These are phyloP conservation scores for Arachnomyces sp. DNA, from an alignment of 2,329 filamentous ascomycete species.

Conservation along the genomic window DNA sequence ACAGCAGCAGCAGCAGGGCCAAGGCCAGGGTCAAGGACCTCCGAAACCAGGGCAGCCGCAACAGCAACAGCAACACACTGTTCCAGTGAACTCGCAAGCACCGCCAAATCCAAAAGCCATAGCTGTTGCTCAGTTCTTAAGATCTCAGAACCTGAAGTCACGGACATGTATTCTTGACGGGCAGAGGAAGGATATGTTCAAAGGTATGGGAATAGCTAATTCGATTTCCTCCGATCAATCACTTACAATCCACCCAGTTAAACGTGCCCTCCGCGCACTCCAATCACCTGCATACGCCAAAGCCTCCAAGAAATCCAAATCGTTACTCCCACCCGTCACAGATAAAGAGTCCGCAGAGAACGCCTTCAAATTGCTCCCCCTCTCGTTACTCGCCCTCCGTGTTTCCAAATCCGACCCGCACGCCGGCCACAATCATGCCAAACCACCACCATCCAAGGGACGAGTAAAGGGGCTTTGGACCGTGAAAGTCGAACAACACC, in stretches of 20 bases:
- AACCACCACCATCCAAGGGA: conserved; percentile 64
- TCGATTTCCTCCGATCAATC: not conserved
- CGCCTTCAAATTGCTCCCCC: conserved; percentile 85
- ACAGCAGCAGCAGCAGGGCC: conserved; percentile 27
- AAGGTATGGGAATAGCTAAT: conserved; percentile 49
- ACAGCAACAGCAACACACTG: conserved; percentile 35
- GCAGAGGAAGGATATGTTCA: conserved; percentile 97
- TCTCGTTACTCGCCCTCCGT: conserved; percentile 87
- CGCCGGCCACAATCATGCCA: conserved; percentile 61
- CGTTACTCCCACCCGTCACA: conserved; percentile 76
- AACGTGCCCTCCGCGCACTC: conserved; percentile 85
- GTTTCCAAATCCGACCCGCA: conserved; percentile 75
- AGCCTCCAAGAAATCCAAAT: conserved; percentile 74
- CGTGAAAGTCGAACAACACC: conserved; percentile 90
- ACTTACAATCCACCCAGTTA: conserved; percentile 51
- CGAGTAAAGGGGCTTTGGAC: conserved; percentile 94
- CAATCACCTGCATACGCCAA: conserved; percentile 85
- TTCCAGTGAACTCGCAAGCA: conserved; percentile 38
- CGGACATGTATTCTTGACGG: conserved; percentile 90
- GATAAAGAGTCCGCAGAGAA: conserved; percentile 87
- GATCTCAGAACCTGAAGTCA: conserved; percentile 73
- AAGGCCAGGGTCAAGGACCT: conserved; percentile 30
- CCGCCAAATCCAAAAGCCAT: conserved; percentile 84
- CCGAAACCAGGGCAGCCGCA: conserved; percentile 25
- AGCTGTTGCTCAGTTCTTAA: conserved; percentile 81